A percentile compares a stretch with the other conserved stretches of the same genome.
Conservation (phyloP, 1,284 basidiomycete species). For the Apiotrichum veenhuisii region DNA sequence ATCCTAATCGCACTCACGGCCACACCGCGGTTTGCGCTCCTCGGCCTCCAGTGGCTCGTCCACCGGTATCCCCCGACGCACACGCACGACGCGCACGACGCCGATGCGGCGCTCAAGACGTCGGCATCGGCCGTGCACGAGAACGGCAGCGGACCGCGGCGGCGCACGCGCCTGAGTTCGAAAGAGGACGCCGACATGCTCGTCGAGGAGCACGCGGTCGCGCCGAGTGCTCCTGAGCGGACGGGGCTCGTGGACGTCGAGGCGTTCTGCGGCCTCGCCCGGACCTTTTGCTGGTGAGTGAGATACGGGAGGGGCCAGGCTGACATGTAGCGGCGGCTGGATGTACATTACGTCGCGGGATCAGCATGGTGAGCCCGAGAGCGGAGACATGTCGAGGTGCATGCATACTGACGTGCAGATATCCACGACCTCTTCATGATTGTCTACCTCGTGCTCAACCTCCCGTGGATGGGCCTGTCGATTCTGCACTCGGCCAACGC, state of each 20-base stretch:
- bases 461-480: constrained; percentile 83
- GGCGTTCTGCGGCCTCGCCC: constrained; percentile 62
- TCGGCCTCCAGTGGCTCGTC: constrained; percentile 68
- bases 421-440: constrained; percentile 88
- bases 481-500: constrained; percentile 50
- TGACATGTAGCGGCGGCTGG: constrained; percentile 61
- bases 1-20: constrained; percentile 82
- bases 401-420: constrained; percentile 48
- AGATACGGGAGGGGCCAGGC: background rate
- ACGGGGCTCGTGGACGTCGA: constrained; percentile 42
- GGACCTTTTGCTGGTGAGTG: constrained; percentile 68
- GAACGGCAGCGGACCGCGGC: background rate
- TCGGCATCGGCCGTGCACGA: background rate
- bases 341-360: constrained; percentile 71
- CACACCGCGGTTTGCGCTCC: constrained; percentile 75
- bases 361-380: constrained; percentile 36
- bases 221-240: background rate
- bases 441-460: constrained; percentile 69
- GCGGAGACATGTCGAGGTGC: background rate
- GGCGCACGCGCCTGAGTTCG: background rate
- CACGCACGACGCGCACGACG: background rate
- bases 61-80: constrained; percentile 44
- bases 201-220: background rate
- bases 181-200: constrained; percentile 1
- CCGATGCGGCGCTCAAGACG: background rate